Base-by-base conservation (phyloP, 106 monocot genomes). In the Dendrobium catenatum region DNA sequence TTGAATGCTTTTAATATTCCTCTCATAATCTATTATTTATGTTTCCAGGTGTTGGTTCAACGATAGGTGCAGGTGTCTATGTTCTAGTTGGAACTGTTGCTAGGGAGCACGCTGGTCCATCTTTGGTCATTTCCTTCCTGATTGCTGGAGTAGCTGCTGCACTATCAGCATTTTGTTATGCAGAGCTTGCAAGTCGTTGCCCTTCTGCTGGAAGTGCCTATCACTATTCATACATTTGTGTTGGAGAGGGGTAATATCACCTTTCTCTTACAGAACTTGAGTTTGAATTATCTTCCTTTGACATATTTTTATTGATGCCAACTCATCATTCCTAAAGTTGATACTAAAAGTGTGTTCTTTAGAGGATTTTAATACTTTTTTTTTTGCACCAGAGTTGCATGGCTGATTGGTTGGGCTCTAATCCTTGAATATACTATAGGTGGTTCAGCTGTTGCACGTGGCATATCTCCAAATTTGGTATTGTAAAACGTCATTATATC, bases 391-490 rank as follows among this genome's bases (percentile, higher is more conserved):
- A 72, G 72, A 72, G 72, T 72, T 72, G 72, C 72, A 6, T 97
- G 96, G 96, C 77, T 97, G 78, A 97, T 97, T 80, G 96, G 96
- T 68, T 97, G 96, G 96, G 94, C 94, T 80, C 79, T 97, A n/a
- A 89, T 97, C 37, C 84, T 97, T 49, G 96, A 97, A 81, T 97
- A 97, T 83, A 94, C 94, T n/a, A 92, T 97, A 81, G 94, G 96
- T 72, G 96, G 96, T 19, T 85, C 94, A 20, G 94, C 94, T 83
- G 94, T 94, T 86, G 96, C 96, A 4, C 90, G 96, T 47, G 96
- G 96, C 29, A 94, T 97, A 81, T 85, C 96, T 55, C 96, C 96
- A n/a, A 97, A 97, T 68, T 80, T 97, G 88, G 96, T 97, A 89
- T 51, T 44, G 43, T 31, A 75, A n/a, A 44, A 40, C 3, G 5